These are phyloP conservation scores for Coniochaeta sp. DNA, from an alignment of 2,329 filamentous ascomycete genomes.

Conservation along the genomic window DNA sequence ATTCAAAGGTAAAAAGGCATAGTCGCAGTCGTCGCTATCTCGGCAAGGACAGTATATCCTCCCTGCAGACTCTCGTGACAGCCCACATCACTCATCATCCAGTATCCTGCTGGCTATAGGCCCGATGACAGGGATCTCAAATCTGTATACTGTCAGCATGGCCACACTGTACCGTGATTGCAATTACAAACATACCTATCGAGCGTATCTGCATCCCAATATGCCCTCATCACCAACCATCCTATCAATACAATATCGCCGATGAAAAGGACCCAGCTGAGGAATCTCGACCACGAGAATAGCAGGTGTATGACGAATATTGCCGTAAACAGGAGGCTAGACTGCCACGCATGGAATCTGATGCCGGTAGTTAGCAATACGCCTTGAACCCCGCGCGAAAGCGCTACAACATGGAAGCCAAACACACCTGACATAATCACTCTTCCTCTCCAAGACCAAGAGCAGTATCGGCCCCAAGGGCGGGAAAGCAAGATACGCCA, in stretches of 20 bases:
- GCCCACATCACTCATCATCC: slow-evolving; percentile 59
- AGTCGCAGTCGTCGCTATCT: background rate
- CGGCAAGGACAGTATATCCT: background rate
- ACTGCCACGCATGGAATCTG: slow-evolving; percentile 96
- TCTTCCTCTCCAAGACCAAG: slow-evolving; percentile 83
- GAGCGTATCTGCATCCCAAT: slow-evolving; percentile 67
- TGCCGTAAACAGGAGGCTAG: slow-evolving; percentile 70
- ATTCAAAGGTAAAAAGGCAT: background rate
- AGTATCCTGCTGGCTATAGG: slow-evolving; percentile 79
- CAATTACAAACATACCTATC: slow-evolving; percentile 41
- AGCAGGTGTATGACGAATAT: slow-evolving; percentile 73
- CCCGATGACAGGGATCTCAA: slow-evolving; percentile 83
- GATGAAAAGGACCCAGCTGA: slow-evolving; percentile 78
- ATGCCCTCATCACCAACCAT: slow-evolving; percentile 71
- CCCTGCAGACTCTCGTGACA: background rate
- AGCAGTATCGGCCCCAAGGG: slow-evolving; percentile 80
- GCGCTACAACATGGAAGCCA: background rate
- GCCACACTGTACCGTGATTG: background rate
- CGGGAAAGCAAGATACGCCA: slow-evolving; percentile 81
- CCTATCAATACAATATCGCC: slow-evolving; percentile 69
- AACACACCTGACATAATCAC: slow-evolving; percentile 87
- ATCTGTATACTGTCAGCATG: slow-evolving; percentile 40
- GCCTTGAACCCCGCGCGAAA: background rate
- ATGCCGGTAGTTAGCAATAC: slow-evolving; percentile 11
- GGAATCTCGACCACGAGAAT: slow-evolving; percentile 74